Evolutionary conservation across 441 rosid species (phyloP).

Genomic region (Populus hybrid): DNA sequence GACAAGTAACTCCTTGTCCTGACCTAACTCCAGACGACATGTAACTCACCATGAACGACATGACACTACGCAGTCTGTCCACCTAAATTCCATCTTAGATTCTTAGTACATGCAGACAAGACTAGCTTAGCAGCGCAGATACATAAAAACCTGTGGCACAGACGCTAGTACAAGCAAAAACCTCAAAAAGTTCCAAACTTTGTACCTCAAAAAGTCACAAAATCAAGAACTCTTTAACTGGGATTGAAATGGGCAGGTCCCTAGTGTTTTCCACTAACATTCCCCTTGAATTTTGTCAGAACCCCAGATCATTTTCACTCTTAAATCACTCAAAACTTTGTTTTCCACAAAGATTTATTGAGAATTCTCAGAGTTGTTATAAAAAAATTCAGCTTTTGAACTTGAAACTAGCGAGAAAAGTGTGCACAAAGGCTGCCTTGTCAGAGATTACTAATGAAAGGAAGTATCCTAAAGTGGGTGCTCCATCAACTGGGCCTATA

Average conservation of each 20-base stretch:
- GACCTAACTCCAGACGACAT: background rate
- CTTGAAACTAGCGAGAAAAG: slow-evolving; percentile 14
- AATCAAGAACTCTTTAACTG: background rate
- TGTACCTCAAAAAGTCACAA: background rate
- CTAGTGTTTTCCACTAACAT: slow-evolving; percentile 41
- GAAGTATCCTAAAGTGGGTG: slow-evolving; percentile 55
- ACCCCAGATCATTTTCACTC: slow-evolving; percentile 31
- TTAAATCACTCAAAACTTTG: slow-evolving; percentile 22
- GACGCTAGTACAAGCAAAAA: background rate
- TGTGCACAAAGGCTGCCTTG: slow-evolving; percentile 40
- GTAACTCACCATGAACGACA: background rate
- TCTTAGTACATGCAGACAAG: background rate
- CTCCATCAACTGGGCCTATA: slow-evolving; percentile 62
- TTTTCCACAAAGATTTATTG: slow-evolving; percentile 13
- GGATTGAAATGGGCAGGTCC: slow-evolving; percentile 12
- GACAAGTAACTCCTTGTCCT: background rate
- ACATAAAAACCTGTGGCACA: background rate
- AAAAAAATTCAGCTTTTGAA: slow-evolving; percentile 18
- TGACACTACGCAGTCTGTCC: background rate
- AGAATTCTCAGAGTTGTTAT: slow-evolving; percentile 25
- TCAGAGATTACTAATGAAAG: slow-evolving; percentile 28
- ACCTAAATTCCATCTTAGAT: background rate
- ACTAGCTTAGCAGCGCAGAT: background rate
- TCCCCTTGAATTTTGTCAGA: slow-evolving; percentile 33
- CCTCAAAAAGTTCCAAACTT: background rate